Evolutionary conservation across 768 basidiomycete genomes (phyloP).

Genomic region (Trametes sanguinea): DNA sequence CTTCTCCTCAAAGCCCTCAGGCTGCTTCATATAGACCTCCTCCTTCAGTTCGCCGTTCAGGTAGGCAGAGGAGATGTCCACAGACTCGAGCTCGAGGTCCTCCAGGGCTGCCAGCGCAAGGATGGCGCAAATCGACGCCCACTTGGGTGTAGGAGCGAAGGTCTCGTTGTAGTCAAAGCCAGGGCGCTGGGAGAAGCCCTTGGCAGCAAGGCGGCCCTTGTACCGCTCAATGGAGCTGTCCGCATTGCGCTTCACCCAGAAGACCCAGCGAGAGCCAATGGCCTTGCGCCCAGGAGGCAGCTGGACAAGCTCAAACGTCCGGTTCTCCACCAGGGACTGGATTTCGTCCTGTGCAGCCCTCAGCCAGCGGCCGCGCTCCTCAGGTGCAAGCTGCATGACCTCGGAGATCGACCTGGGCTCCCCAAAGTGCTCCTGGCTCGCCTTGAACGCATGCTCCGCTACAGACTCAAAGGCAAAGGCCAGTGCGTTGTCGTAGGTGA

Average conservation of each 20-base stretch:
- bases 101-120: constrained; percentile 30
- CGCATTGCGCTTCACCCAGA: too few relatives aligned
- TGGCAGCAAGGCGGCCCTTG: too few relatives aligned
- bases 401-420: constrained; percentile 11
- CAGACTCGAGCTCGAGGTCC: constrained; percentile 30
- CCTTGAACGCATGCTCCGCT: constrained; percentile 10
- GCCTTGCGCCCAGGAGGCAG: too few relatives aligned
- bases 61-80: constrained; percentile 32
- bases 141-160: constrained; percentile 22
- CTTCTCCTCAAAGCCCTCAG: constrained; percentile 28
- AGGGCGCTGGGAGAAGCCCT: too few relatives aligned
- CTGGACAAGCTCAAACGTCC: too few relatives aligned
- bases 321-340: too few relatives aligned
- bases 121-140: constrained; percentile 25
- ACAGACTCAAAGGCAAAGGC: constrained; percentile 10
- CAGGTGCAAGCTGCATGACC: constrained; percentile 2
- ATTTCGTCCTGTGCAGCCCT: too few relatives aligned
- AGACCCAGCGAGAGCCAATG: too few relatives aligned
- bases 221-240: too few relatives aligned
- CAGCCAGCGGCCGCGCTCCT: too few relatives aligned
- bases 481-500: constrained; percentile 12
- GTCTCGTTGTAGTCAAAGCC: too few relatives aligned
- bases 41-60: constrained; percentile 34
- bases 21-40: constrained; percentile 34
- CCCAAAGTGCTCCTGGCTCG: constrained; percentile 10